Percentiles rank a stretch among this genome's conserved stretches.
Evolutionary conservation across 768 basidiomycete genomes (phyloP).

Genomic region (Podaxis carcinomalis): DNA sequence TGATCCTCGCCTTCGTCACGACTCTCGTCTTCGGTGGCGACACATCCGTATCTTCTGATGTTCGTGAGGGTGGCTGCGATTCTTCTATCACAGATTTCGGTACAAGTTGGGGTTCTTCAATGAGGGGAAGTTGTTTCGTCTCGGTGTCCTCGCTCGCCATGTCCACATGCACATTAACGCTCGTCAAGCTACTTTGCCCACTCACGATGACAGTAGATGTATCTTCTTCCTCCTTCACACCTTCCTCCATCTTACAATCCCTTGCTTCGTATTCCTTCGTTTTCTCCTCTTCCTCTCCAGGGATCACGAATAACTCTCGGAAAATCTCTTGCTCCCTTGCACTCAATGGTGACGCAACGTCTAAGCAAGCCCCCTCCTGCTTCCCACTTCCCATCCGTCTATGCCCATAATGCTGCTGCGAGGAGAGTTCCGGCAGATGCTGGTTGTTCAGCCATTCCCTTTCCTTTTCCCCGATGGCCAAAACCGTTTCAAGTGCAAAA

Average conservation of each 20-base stretch:
- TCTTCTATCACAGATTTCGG: background rate
- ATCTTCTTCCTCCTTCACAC: slow-evolving; percentile 10
- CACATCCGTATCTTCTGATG: background rate
- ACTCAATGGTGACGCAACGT: slow-evolving; percentile 52
- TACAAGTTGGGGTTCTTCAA: background rate
- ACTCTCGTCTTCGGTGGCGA: background rate
- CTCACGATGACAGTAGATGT: slow-evolving; percentile 2
- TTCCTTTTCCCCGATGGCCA: slow-evolving; percentile 9
- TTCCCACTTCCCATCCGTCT: slow-evolving; percentile 6
- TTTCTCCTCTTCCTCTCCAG: slow-evolving; percentile 25
- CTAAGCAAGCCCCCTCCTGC: slow-evolving; percentile 18
- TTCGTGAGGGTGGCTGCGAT: background rate
- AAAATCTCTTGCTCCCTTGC: slow-evolving; percentile 72
- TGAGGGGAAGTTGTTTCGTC: background rate
- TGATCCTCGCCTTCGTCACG: background rate
- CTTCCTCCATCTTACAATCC: background rate
- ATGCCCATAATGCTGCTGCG: background rate
- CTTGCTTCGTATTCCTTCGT: slow-evolving; percentile 13
- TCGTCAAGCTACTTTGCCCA: background rate
- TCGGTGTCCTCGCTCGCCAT: background rate
- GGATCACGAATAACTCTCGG: slow-evolving; percentile 53
- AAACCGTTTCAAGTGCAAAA: slow-evolving; percentile 12
- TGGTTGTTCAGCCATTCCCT: background rate
- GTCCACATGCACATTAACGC: background rate
- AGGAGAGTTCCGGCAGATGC: background rate